These are phyloP conservation scores for Clathrus columnatus DNA, from an alignment of 768 basidiomycete species.

Conservation along the genomic window DNA sequence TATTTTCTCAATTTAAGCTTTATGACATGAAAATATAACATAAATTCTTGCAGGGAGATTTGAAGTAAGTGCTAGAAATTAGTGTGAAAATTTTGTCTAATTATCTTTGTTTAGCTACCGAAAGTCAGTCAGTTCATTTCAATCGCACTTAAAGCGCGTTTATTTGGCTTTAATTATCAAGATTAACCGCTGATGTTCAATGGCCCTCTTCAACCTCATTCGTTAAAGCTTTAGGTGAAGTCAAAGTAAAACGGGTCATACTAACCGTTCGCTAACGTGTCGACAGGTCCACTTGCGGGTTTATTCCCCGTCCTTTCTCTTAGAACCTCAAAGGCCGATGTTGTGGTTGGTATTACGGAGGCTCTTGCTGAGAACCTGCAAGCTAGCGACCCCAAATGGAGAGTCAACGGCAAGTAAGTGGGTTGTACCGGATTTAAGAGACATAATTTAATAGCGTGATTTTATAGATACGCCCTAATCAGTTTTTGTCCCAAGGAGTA, in stretches of 20 bases:
- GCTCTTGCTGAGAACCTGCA: constrained; percentile 65
- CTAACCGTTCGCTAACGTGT: neutral
- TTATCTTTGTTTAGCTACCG: constrained; percentile 48
- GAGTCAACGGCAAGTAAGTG: constrained; percentile 68
- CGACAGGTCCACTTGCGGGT: constrained; percentile 64
- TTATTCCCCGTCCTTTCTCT: constrained; percentile 76
- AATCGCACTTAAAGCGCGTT: neutral
- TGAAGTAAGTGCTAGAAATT: constrained; percentile 58
- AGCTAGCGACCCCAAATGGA: constrained; percentile 55
- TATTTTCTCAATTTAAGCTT: neutral
- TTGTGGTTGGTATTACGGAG: constrained; percentile 71
- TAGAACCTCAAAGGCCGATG: constrained; percentile 93
- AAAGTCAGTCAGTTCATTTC: constrained; percentile 45
- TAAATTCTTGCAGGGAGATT: constrained; percentile 51
- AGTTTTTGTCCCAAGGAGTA: constrained; percentile 6
- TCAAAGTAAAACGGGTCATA: neutral
- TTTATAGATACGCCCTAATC: constrained; percentile 13
- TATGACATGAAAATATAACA: neutral
- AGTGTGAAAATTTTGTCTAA: neutral
- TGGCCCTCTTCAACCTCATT: constrained; percentile 85
- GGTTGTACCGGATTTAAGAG: neutral
- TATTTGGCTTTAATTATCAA: constrained; percentile 23
- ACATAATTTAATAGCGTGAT: neutral
- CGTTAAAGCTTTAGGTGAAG: constrained; percentile 56
- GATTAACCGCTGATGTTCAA: constrained; percentile 77